phyloP scores from a whole-genome alignment of 139 green algal genomes.

The Chlorella sp. region DNA sequence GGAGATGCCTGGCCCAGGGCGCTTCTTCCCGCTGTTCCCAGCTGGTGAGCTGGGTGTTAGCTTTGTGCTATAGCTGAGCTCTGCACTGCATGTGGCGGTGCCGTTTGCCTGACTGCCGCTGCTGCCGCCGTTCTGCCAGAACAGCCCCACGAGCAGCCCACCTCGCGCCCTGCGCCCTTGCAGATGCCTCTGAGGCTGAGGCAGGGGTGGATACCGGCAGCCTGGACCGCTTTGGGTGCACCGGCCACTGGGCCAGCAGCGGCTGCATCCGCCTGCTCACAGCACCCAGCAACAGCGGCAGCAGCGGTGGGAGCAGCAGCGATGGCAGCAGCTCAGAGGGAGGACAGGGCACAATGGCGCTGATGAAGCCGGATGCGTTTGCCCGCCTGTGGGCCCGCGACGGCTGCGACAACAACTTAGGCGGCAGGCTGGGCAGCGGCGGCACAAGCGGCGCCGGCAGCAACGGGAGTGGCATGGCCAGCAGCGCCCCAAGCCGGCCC shows the following conservation, averaged over 20 bases:
- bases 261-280: constrained; percentile 31
- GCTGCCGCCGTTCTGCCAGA: too few species aligned
- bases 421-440: not conserved
- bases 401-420: not conserved
- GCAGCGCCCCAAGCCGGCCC: not conserved
- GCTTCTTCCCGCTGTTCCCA: constrained; percentile 24
- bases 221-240: constrained; percentile 32
- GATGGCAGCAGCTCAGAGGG: not conserved
- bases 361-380: constrained; percentile 1
- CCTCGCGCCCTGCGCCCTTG: not conserved
- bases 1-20: not conserved
- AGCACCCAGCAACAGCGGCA: not conserved
- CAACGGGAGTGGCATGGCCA: not conserved
- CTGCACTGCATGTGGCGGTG: too few species aligned
- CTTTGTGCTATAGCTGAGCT: too few species aligned
- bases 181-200: constrained; percentile 15
- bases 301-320: not conserved
- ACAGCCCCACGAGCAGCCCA: not conserved
- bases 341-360: not conserved
- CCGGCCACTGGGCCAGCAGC: constrained; percentile 34
- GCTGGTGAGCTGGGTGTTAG: not conserved
- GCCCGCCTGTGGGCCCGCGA: constrained; percentile 7
- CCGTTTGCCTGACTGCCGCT: not conserved
- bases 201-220: constrained; percentile 13
- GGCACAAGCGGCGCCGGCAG: not conserved